These are phyloP conservation scores for Filobasidium uniguttulatum DNA, from an alignment of 1,284 basidiomycete species.

Conservation along the genomic window DNA sequence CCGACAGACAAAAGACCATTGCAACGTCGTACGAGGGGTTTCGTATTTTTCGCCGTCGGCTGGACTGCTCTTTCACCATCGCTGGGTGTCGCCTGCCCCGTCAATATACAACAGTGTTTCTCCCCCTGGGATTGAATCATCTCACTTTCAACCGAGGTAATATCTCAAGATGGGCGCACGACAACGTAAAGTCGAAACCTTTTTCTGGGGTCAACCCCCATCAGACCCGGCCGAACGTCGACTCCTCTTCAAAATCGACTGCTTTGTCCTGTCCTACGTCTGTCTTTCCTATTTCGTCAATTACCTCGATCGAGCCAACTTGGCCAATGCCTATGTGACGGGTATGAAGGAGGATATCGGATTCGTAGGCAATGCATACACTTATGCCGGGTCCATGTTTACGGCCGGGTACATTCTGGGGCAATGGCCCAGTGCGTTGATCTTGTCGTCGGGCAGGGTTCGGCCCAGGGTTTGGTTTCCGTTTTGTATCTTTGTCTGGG, in stretches of 20 bases:
- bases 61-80: no score
- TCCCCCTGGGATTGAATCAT: no score
- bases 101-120: no score
- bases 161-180: no score
- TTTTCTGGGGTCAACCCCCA: not conserved
- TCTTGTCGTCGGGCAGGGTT: slow-evolving; percentile 25
- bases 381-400: slow-evolving; percentile 22
- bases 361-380: slow-evolving; percentile 21
- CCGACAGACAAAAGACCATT: no score
- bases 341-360: slow-evolving; percentile 19
- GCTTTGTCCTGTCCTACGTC: not conserved
- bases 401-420: slow-evolving; percentile 28
- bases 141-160: no score
- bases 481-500: slow-evolving; percentile 25
- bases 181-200: no score
- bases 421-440: slow-evolving; percentile 23
- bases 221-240: not conserved
- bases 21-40: no score
- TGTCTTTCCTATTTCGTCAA: not conserved
- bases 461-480: slow-evolving; percentile 28
- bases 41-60: no score
- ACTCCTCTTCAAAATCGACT: not conserved
- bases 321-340: slow-evolving; percentile 20
- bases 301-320: slow-evolving; percentile 15
- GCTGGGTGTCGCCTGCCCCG: no score